These are phyloP conservation scores for Neohortaea acidophila DNA, from an alignment of 495 filamentous ascomycete genomes.

Conservation along the genomic window DNA sequence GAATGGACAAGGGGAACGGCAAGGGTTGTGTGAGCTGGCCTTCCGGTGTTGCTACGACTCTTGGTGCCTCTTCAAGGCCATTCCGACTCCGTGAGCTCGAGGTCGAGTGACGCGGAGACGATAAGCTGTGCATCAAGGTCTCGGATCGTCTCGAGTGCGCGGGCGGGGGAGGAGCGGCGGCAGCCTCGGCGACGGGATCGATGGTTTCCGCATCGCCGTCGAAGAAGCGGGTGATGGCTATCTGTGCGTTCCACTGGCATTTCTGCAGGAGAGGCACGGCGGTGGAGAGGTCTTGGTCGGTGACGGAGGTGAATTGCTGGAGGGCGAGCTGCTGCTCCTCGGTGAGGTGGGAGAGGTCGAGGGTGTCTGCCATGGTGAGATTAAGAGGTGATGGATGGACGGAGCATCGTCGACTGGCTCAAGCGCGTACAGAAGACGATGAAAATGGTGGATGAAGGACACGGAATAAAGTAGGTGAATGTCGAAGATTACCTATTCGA, in stretches of 20 bases:
- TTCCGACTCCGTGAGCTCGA: conserved; percentile 16
- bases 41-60: conserved; percentile 61
- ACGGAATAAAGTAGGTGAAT: too few species aligned
- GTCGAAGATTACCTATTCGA: too few species aligned
- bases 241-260: conserved; percentile 95
- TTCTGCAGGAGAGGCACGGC: conserved; percentile 68
- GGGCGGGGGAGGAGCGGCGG: conserved; percentile 40
- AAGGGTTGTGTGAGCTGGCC: conserved; percentile 47
- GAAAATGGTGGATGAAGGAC: too few species aligned
- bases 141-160: conserved; percentile 46
- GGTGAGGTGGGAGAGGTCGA: conserved; percentile 54
- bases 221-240: conserved; percentile 93
- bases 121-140: conserved; percentile 46
- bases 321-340: conserved; percentile 63
- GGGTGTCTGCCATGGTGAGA: conserved; percentile 7
- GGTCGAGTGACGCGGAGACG: conserved; percentile 23
- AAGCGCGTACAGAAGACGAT: too few species aligned
- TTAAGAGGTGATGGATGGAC: background rate
- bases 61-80: conserved; percentile 42
- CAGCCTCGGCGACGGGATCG: conserved; percentile 53
- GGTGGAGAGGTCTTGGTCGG: conserved; percentile 59
- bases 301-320: conserved; percentile 77
- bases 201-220: conserved; percentile 79
- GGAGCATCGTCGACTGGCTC: background rate
- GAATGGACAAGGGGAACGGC: conserved; percentile 55